Evolutionary conservation across 208 protist species (phyloP).

Genomic region (Hexamita inflata): DNA sequence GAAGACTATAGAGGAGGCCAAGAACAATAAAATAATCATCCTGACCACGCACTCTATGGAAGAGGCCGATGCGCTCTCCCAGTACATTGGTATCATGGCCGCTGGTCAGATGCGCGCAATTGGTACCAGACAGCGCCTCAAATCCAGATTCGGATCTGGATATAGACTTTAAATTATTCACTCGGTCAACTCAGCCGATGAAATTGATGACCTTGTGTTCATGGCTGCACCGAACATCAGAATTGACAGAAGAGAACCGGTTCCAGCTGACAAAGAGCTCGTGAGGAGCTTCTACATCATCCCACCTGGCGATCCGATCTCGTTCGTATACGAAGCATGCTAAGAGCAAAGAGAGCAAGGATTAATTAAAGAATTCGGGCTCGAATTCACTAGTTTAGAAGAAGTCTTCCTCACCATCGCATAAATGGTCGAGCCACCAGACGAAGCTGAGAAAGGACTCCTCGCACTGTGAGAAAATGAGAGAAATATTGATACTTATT

Average conservation of each 20-base stretch:
- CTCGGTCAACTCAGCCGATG: not conserved
- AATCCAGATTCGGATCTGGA: slow-evolving; percentile 41
- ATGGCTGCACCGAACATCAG: not conserved
- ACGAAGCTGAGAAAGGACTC: too few species aligned
- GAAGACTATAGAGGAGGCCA: slow-evolving; percentile 50
- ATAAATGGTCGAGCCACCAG: slow-evolving; percentile 7
- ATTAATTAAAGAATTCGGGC: slow-evolving; percentile 1
- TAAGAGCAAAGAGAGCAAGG: not conserved
- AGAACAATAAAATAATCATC: slow-evolving; percentile 47
- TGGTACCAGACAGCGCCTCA: slow-evolving; percentile 39
- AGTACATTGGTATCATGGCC: slow-evolving; percentile 69
- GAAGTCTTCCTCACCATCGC: slow-evolving; percentile 14
- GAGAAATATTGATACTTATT: too few species aligned
- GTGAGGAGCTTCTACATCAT: slow-evolving; percentile 1
- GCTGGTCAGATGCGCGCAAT: slow-evolving; percentile 33
- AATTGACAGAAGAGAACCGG: not conserved
- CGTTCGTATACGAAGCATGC: slow-evolving; percentile 4
- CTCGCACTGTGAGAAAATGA: too few species aligned
- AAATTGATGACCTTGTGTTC: not conserved
- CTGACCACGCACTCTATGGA: slow-evolving; percentile 77
- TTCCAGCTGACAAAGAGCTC: not conserved
- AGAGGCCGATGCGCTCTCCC: slow-evolving; percentile 77
- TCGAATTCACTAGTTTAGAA: slow-evolving; percentile 16
- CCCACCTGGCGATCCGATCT: not conserved
- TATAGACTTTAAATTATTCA: slow-evolving; percentile 32